Base-by-base conservation (phyloP, 2,329 filamentous ascomycete species). In the Verticillium nonalfalfae region DNA sequence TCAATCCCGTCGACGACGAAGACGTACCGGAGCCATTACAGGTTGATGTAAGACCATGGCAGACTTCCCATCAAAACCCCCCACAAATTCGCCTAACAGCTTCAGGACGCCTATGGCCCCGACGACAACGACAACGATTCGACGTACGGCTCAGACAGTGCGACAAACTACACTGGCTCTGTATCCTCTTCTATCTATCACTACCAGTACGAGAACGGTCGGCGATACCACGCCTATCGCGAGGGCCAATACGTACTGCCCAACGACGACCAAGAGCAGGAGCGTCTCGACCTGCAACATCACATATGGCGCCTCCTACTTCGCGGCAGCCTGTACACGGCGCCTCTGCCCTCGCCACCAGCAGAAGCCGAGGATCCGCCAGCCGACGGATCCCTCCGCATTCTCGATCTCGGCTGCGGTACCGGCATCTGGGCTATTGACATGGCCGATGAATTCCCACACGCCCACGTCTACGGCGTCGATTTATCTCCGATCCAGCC, bases 381-480 rank as follows among this genome's bases (percentile, higher is more conserved):
- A 7, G 54, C 33, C 14, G 33, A 56, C 54, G 26, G 54, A 10
- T 39, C 21, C 21, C 21, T 58, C 6, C 26, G 75, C 31, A 79
- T 86, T 14, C 74, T 87, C 10, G 84, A 87, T 66, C 74, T 87
- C 10, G 83, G 84, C 57, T 86, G 82, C 7, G 86, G 86, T 15
- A 85, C 84, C 0, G 85, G 86, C 2, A 85, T 86, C 60, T 88
- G 85, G 83, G 78, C 67, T 7, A 67, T 69, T 1, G 67, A 69
- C 9, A 66, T 62, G 11, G 62, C 39, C 15, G 58, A 58, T 7
- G 11, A 57, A 7, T 59, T 61, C 18, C 60, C 57, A 1, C 13
- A 13, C n/a, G 3, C 61, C 1, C 39, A 63, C 13, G 35, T 64
- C 2, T 60, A 62, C 18, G 64, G 64, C 10, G 60, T 62, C 45